Conservation (phyloP, 1,284 basidiomycete genomes). For the Xerocomus minutiporus region DNA sequence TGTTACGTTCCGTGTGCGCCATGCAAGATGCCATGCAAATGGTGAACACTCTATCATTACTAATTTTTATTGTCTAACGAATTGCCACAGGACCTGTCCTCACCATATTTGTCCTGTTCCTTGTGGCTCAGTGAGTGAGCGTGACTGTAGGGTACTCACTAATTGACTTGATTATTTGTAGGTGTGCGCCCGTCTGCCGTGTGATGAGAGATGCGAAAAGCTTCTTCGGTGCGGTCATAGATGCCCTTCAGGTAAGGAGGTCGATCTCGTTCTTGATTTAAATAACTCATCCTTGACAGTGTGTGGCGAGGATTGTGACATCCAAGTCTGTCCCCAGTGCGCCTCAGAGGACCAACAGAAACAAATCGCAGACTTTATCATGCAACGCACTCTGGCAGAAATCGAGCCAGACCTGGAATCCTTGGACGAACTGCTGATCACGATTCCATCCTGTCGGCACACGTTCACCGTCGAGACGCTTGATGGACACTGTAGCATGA, state of each 20-base stretch:
- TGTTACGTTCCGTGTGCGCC: conserved; percentile 60
- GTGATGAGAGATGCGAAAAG: conserved; percentile 52
- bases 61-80: background rate
- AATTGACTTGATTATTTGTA: conserved; percentile 24
- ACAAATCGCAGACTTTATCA: conserved; percentile 55
- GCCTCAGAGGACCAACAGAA: conserved; percentile 37
- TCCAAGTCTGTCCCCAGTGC: conserved; percentile 56
- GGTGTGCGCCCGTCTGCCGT: conserved; percentile 67
- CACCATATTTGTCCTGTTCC: conserved; percentile 59
- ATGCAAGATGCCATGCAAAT: conserved; percentile 59
- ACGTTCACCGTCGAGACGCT: conserved; percentile 69
- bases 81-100: conserved; percentile 42
- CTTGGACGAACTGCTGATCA: conserved; percentile 55
- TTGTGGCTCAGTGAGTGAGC: conserved; percentile 59
- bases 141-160: background rate
- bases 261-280: background rate
- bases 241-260: conserved; percentile 60
- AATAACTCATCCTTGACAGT: conserved; percentile 37
- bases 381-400: conserved; percentile 50
- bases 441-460: conserved; percentile 56
- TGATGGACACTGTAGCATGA: conserved; percentile 55
- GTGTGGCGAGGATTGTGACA: conserved; percentile 61
- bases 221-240: conserved; percentile 54
- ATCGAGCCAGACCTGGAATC: conserved; percentile 40
- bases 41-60: conserved; percentile 33